Base-by-base conservation (phyloP, 2,329 filamentous ascomycete genomes). In the Epichloe aotearoae region DNA sequence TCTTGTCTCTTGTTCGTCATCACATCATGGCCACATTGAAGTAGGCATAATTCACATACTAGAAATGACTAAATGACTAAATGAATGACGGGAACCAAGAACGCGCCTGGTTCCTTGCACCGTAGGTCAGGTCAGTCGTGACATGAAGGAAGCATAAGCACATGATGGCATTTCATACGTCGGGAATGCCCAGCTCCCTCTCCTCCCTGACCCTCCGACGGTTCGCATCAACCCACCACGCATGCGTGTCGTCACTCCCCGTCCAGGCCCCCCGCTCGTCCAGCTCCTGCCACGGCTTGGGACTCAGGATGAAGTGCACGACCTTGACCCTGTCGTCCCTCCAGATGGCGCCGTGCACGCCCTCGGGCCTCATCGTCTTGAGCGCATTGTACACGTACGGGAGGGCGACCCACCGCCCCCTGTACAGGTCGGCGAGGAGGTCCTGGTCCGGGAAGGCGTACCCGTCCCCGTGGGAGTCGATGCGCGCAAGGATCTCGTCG, bases 371-470 rank as follows among this genome's bases (percentile, higher is more conserved):
- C 67, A 82, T 54, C 15, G 79, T 81, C 72, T 82, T 82, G 54
- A 83, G 70, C 10, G 77, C 79, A 56, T 83, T 83, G 62, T 82
- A 82, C 14, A 73, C 66, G 57, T 82, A 82, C 1, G 78, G 77
- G 57, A 83, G 66, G 5, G 74, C 61, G 12, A 77, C 73, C 79
- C 79, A 83, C 36, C 76, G 69, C 36, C 69, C 73, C 11, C 63
- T 63, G 64, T 76, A 83, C 20, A 80, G 63, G 46, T 76, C 73
- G 3, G 74, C 73, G 19, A 83, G 69, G 46, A 83, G 67, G 34
- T 70, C 73, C 66, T 83, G 79, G 59, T 83, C 79, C 33, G 79
- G 73, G 55, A 83, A 83, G 55, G 74, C 72, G 66, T 78, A 73
- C 55, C 66, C 63, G 26, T 63, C 66, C 10, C 69, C 72, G 39